phyloP scores from a whole-genome alignment of 495 filamentous ascomycete genomes.

The Xylaria venustula region DNA sequence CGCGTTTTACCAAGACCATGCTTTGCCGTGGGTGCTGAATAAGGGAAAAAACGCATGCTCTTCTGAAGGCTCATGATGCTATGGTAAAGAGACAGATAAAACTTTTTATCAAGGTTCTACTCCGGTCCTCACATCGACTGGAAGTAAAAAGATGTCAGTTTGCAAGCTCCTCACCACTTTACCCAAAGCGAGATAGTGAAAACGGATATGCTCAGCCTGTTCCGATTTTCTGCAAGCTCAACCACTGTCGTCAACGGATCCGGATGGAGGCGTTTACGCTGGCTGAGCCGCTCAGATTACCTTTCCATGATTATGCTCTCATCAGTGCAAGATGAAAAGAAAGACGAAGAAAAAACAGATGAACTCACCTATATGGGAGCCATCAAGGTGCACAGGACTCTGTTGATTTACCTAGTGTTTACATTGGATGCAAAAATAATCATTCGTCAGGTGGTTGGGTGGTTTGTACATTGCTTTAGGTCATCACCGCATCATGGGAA shows the following conservation, averaged over 20 bases:
- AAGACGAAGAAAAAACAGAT: background rate
- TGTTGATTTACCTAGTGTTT: background rate
- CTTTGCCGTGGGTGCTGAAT: no score
- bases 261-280: background rate
- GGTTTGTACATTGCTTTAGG: conserved; percentile 65
- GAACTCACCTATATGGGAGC: background rate
- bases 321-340: conserved; percentile 1
- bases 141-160: background rate
- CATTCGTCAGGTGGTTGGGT: background rate
- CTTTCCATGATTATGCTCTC: conserved; percentile 6
- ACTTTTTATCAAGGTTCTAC: no score
- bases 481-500: conserved; percentile 97
- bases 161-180: background rate
- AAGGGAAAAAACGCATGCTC: no score
- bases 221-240: conserved; percentile 12
- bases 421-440: background rate
- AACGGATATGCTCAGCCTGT: conserved; percentile 12
- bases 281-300: conserved; percentile 17
- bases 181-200: background rate
- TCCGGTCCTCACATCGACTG: no score
- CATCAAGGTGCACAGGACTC: background rate
- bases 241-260: no score
- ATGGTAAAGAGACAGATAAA: no score
- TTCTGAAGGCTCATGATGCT: no score
- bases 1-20: no score